Conservation (phyloP, 2,329 filamentous ascomycete genomes). For the Penicillium brasilianum region DNA sequence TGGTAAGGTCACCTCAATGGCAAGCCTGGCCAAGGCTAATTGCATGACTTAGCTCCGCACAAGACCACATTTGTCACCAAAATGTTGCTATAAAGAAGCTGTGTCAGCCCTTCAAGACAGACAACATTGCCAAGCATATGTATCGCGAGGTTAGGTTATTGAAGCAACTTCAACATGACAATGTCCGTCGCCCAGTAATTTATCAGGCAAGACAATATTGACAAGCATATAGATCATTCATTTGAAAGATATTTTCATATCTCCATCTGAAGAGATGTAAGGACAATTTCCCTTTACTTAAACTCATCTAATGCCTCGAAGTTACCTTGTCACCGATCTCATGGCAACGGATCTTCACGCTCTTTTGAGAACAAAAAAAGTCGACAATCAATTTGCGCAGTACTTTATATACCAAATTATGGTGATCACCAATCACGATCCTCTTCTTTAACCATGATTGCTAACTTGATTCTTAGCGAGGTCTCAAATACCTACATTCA, state of each 20-base stretch:
- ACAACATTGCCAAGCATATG: constrained; percentile 92
- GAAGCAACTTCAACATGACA: constrained; percentile 95
- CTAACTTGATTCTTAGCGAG: constrained; percentile 69
- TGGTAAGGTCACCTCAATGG: constrained; percentile 66
- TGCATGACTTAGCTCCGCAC: constrained; percentile 76
- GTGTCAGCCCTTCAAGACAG: constrained; percentile 99
- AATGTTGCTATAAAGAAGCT: constrained; percentile 99
- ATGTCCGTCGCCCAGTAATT: constrained; percentile 62
- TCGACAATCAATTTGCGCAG: constrained; percentile 99
- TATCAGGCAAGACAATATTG: constrained; percentile 10
- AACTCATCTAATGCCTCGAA: constrained; percentile 41
- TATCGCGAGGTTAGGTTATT: constrained; percentile 96
- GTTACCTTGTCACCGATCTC: constrained; percentile 97
- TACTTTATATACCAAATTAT: constrained; percentile 99
- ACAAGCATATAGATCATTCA: constrained; percentile 77
- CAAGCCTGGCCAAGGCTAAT: constrained; percentile 3
- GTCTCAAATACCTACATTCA: constrained; percentile 98
- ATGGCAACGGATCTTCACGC: constrained; percentile 95
- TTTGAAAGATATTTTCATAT: constrained; percentile 99
- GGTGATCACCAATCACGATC: constrained; percentile 62
- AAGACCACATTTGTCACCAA: constrained; percentile 93
- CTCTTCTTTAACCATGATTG: not conserved
- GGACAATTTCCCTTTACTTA: constrained; percentile 36
- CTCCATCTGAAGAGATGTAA: constrained; percentile 96
- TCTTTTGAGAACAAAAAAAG: constrained; percentile 86